These are phyloP conservation scores for Eucalyptus regnans DNA, from an alignment of 345 rosid species.

Conservation along the genomic window DNA sequence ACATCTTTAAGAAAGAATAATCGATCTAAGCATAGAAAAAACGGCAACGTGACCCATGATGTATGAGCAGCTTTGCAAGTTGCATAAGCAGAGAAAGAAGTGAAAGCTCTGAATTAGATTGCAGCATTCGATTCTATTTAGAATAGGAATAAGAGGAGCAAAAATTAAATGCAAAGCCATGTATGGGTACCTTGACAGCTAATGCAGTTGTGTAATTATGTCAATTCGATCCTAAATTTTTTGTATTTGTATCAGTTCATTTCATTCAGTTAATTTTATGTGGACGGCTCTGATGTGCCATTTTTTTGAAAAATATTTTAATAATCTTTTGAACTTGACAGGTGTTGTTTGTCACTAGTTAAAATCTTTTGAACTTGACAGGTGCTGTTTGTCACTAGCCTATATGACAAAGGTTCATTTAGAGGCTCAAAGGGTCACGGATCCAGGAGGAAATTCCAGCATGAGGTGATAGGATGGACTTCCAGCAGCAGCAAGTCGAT, in stretches of 20 bases:
- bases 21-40: not conserved
- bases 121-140: not conserved
- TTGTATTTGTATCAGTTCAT: fast-evolving
- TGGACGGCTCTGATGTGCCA: fast-evolving
- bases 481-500: too few relatives aligned
- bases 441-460: too few relatives aligned
- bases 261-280: fast-evolving
- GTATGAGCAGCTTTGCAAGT: not conserved
- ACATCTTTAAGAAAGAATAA: not conserved
- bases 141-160: not conserved
- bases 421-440: too few relatives aligned
- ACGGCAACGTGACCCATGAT: not conserved
- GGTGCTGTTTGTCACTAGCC: too few relatives aligned
- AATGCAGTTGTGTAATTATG: not conserved
- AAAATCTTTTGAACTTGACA: too few relatives aligned
- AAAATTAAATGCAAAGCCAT: not conserved
- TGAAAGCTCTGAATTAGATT: not conserved
- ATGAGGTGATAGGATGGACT: too few relatives aligned
- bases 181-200: not conserved
- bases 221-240: fast-evolving
- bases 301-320: too few relatives aligned
- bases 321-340: too few relatives aligned
- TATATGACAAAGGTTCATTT: too few relatives aligned
- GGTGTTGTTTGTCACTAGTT: too few relatives aligned
- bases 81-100: not conserved